phyloP scores from a whole-genome alignment of 345 rosid species.

The Arabidopsis suecica region DNA sequence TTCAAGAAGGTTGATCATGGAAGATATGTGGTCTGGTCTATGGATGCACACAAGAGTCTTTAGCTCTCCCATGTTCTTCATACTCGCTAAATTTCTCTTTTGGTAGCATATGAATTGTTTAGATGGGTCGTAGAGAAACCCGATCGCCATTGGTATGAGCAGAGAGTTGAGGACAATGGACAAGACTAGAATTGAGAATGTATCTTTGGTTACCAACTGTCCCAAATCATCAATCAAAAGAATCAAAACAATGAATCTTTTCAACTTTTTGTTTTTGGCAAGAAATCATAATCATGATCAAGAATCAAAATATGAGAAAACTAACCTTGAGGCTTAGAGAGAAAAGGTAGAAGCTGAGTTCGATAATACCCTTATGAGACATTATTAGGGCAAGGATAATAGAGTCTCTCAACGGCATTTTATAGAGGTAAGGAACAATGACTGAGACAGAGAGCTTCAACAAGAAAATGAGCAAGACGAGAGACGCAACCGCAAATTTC shows the following conservation, averaged over 20 bases:
- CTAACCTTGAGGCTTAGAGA: not conserved
- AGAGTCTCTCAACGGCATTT: constrained; percentile 45
- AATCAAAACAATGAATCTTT: not conserved
- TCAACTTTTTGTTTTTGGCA: not conserved
- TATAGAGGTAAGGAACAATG: constrained; percentile 33
- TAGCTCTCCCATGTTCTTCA: constrained; percentile 47
- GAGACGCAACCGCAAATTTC: constrained; percentile 35
- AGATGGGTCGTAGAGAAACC: constrained; percentile 49
- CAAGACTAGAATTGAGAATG: constrained; percentile 29
- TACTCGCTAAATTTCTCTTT: constrained; percentile 46
- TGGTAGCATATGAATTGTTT: constrained; percentile 58
- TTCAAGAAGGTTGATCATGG: constrained; percentile 49
- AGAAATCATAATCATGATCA: not conserved
- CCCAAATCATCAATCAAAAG: constrained; percentile 8
- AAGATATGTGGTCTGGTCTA: constrained; percentile 49
- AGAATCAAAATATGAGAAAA: constrained; percentile 11
- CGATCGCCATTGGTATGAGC: constrained; percentile 33
- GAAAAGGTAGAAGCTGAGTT: constrained; percentile 44
- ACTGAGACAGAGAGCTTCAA: constrained; percentile 32
- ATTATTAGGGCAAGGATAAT: constrained; percentile 37
- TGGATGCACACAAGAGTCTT: constrained; percentile 62
- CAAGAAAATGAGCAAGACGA: constrained; percentile 38
- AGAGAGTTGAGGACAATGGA: constrained; percentile 39
- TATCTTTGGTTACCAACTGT: not conserved
- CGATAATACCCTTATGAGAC: constrained; percentile 44